These are phyloP conservation scores for Aspergillus sp. DNA, from an alignment of 2,329 filamentous ascomycete genomes.

Conservation along the genomic window DNA sequence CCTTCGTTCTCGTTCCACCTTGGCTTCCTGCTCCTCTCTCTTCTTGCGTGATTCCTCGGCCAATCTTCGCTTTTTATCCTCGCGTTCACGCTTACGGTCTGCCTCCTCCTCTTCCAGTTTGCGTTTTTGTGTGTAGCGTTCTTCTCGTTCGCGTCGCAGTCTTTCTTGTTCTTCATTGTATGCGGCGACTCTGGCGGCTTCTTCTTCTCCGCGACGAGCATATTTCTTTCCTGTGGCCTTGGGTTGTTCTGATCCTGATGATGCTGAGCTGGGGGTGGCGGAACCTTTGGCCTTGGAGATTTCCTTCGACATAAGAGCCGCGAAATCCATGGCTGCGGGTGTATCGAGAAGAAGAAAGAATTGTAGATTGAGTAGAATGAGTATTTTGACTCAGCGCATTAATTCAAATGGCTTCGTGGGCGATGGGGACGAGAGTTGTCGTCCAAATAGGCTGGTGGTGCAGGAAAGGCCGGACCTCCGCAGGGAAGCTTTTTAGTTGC, in stretches of 20 bases:
- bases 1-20: constrained; percentile 67
- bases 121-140: constrained; percentile 71
- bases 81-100: constrained; percentile 61
- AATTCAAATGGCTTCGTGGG: no score
- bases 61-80: constrained; percentile 75
- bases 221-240: constrained; percentile 62
- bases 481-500: no score
- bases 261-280: constrained; percentile 6
- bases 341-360: background rate
- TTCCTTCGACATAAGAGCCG: constrained; percentile 85
- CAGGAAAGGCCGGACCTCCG: no score
- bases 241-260: constrained; percentile 13
- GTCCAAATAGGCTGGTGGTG: no score
- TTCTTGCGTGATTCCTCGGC: constrained; percentile 72
- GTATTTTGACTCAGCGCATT: no score
- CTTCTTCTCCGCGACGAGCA: constrained; percentile 76
- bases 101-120: constrained; percentile 84
- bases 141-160: constrained; percentile 65
- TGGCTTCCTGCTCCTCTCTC: constrained; percentile 67
- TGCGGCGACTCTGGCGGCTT: constrained; percentile 72
- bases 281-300: constrained; percentile 72
- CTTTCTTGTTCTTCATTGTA: constrained; percentile 79
- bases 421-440: no score
- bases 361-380: no score
- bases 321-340: constrained; percentile 76